Evolutionary conservation across 805 yeast species (phyloP).

Genomic region (Saccharomycopsis schoenii): DNA sequence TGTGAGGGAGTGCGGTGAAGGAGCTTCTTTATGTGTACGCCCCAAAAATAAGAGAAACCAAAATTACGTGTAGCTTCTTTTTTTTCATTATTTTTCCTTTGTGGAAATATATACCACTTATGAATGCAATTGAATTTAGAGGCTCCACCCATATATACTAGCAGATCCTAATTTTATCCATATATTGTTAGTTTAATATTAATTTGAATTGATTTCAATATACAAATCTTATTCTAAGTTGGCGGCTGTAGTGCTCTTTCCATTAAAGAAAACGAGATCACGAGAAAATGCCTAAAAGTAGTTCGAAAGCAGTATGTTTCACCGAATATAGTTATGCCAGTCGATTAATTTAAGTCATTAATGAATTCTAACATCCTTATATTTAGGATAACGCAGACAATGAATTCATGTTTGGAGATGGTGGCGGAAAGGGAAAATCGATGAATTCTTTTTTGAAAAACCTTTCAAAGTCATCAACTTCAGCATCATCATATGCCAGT

Average conservation of each 20-base stretch:
- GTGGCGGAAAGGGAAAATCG: slow-evolving; percentile 58
- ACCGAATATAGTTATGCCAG: neutral
- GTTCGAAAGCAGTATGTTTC: neutral
- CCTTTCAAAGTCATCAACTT: slow-evolving; percentile 23
- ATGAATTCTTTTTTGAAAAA: slow-evolving; percentile 41
- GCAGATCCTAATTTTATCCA: too few relatives aligned
- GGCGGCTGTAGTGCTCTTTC: neutral
- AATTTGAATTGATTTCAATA: neutral
- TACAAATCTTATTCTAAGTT: too few relatives aligned
- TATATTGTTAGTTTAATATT: too few relatives aligned
- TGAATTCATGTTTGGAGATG: slow-evolving; percentile 59
- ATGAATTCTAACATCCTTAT: neutral
- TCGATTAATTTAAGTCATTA: neutral
- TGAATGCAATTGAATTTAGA: too few relatives aligned
- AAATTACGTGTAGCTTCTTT: neutral
- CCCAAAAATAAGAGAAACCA: neutral
- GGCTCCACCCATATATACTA: too few relatives aligned
- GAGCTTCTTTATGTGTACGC: neutral
- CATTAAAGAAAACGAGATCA: neutral
- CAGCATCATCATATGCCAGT: slow-evolving; percentile 18
- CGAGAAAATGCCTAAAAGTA: neutral
- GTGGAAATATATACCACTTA: too few relatives aligned
- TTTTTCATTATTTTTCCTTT: neutral
- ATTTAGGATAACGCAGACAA: slow-evolving; percentile 22
- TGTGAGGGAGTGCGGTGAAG: slow-evolving; percentile 1